Base-by-base conservation (phyloP, 768 basidiomycete species). In the Suillus tomentosus region DNA sequence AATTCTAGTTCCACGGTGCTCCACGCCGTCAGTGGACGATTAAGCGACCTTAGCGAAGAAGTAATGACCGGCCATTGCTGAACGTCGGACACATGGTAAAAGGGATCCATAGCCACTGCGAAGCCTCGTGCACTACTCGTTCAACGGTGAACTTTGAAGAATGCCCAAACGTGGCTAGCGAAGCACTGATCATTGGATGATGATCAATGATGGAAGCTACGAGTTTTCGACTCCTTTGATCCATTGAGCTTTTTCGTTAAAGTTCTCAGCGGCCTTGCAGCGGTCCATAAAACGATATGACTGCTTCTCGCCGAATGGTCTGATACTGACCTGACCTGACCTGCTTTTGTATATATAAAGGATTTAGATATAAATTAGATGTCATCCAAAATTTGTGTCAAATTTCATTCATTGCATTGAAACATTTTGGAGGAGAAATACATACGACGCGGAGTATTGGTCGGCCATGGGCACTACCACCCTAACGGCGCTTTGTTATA, bases 131-230 rank as follows among this genome's bases (percentile, higher is more conserved):
- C 17, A 11, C 53, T 11, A 34, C 19, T n/a, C 31, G 19, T 54
- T 54, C 3, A 54, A 1, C 53, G 53, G 53, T 54, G 53, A 54
- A 54, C 53, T 54, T 54, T 54, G 15, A 31, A 53, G 51, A 31
- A 50, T 24, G 22, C 22, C 48, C 48, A 24, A 50, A 53, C 17
- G 27, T 19, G 51, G 51, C 31, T 19, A 53, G 15, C 7, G 51
- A 31, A 31, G 51, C 24, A 50, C 24, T 43, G 42, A 47, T 47
- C 19, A 45, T 45, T 47, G 45, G 27, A 24, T 50, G 53, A 34
- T 54, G 53, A 54, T 54, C 53, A 54, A 36, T 54, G 53, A 54
- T 54, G 11, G 53, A 54, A 54, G 53, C 53, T 19, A 31, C 51
- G 9, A 7, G 17, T 34, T 54, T 27, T 54, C 11, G 17, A 34